These are phyloP conservation scores for Xanthoconium separans DNA, from an alignment of 1,284 basidiomycete species.

Conservation along the genomic window DNA sequence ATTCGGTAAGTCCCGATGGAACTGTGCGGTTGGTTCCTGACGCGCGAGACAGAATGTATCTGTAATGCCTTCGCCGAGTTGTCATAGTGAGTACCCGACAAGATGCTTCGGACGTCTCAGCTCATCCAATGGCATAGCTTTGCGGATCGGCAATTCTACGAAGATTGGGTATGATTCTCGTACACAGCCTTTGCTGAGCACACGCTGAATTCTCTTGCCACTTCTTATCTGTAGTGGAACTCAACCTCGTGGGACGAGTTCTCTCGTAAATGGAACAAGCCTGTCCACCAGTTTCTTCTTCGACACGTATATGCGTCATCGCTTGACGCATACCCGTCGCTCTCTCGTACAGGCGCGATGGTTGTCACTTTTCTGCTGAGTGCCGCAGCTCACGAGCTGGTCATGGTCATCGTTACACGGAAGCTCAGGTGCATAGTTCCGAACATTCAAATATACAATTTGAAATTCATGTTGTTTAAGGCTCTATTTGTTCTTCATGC, in stretches of 20 bases:
- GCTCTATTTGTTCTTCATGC: constrained; percentile 75
- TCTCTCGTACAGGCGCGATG: constrained; percentile 81
- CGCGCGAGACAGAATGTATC: constrained; percentile 70
- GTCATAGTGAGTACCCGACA: constrained; percentile 56
- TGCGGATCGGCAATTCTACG: constrained; percentile 95
- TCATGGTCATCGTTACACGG: constrained; percentile 94
- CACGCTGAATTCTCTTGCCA: background rate
- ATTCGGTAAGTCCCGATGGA: constrained; percentile 51
- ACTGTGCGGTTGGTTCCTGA: constrained; percentile 1
- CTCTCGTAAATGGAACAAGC: constrained; percentile 93
- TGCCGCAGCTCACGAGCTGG: constrained; percentile 88
- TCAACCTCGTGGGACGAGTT: constrained; percentile 96
- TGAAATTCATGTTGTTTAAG: constrained; percentile 25
- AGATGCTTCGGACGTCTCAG: background rate
- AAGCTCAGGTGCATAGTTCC: constrained; percentile 65
- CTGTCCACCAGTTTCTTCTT: constrained; percentile 89
- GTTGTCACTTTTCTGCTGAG: constrained; percentile 90
- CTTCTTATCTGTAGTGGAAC: constrained; percentile 72
- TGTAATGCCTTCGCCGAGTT: constrained; percentile 95
- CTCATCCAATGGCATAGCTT: constrained; percentile 54
- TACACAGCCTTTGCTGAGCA: constrained; percentile 3
- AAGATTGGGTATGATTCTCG: constrained; percentile 74
- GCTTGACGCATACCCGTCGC: constrained; percentile 67
- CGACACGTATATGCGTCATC: constrained; percentile 93
- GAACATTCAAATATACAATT: background rate